These are phyloP conservation scores for Diplodia intermedia DNA, from an alignment of 2,329 filamentous ascomycete genomes.

Conservation along the genomic window DNA sequence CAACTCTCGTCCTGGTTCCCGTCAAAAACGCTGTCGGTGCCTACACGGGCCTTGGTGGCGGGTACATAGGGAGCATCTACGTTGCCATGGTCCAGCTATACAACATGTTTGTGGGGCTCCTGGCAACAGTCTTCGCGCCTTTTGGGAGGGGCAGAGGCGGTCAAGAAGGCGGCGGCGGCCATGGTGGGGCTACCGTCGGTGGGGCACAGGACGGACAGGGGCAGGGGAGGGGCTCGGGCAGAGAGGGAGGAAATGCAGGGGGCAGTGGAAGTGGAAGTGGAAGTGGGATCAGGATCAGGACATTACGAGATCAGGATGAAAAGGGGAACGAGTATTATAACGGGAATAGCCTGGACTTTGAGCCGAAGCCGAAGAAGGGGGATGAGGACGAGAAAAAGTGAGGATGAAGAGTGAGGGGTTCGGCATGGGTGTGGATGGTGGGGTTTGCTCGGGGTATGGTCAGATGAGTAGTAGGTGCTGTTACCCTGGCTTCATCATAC, in stretches of 20 bases:
- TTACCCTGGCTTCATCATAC: neutral
- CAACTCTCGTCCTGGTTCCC: constrained; percentile 82
- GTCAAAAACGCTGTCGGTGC: constrained; percentile 67
- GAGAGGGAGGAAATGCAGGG: constrained; percentile 34
- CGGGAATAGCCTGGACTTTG: constrained; percentile 82
- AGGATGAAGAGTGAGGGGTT: neutral
- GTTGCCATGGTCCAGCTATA: constrained; percentile 22
- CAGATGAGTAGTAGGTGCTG: neutral
- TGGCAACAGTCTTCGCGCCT: constrained; percentile 31
- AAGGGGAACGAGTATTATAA: constrained; percentile 76
- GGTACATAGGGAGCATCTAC: constrained; percentile 32
- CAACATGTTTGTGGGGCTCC: constrained; percentile 21
- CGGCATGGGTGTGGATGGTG: neutral
- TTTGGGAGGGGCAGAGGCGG: constrained; percentile 20
- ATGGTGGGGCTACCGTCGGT: constrained; percentile 3
- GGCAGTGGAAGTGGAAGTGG: constrained; percentile 29
- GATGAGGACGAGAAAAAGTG: neutral
- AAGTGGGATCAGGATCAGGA: constrained; percentile 50
- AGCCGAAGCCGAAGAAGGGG: constrained; percentile 59
- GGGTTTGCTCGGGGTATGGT: neutral
- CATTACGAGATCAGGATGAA: constrained; percentile 54
- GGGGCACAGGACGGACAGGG: constrained; percentile 34
- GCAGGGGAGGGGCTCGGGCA: constrained; percentile 41
- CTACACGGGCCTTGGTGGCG: constrained; percentile 53
- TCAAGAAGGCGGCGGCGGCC: neutral